Evolutionary conservation across 179 eudicot species (phyloP).

Genomic region (Carnegiea gigantea): DNA sequence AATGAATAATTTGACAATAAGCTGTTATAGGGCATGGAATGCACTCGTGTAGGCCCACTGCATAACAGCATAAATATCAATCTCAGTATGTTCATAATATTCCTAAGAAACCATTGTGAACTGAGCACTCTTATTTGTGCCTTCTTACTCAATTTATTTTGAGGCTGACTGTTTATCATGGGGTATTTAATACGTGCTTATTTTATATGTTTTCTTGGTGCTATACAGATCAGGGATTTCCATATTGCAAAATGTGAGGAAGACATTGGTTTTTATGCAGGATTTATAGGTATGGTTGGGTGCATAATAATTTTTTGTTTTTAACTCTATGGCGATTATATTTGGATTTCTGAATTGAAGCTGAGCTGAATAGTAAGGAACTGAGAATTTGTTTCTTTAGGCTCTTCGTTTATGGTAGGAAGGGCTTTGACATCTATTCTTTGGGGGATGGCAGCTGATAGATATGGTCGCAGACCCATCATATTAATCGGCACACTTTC

Average conservation of each 20-base stretch:
- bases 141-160: not conserved
- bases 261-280: slow-evolving; percentile 6
- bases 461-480: slow-evolving; percentile 7
- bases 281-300: not conserved
- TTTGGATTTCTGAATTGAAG: not conserved
- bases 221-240: not conserved
- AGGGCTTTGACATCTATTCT: not conserved
- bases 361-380: not conserved
- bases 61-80: not conserved
- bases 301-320: not conserved
- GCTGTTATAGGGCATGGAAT: not conserved
- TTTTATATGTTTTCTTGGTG: not conserved
- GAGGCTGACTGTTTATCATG: not conserved
- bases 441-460: slow-evolving; percentile 6
- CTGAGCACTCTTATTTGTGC: not conserved
- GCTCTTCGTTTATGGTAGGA: not conserved
- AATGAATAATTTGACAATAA: too few species aligned
- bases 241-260: slow-evolving; percentile 1
- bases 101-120: not conserved
- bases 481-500: slow-evolving; percentile 3
- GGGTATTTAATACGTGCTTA: not conserved
- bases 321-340: not conserved
- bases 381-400: not conserved
- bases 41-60: not conserved
- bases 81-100: not conserved